Percentiles rank a stretch among this genome's conserved stretches.
phyloP scores from a whole-genome alignment of 345 rosid species.

The Eucalyptus curtisii region DNA sequence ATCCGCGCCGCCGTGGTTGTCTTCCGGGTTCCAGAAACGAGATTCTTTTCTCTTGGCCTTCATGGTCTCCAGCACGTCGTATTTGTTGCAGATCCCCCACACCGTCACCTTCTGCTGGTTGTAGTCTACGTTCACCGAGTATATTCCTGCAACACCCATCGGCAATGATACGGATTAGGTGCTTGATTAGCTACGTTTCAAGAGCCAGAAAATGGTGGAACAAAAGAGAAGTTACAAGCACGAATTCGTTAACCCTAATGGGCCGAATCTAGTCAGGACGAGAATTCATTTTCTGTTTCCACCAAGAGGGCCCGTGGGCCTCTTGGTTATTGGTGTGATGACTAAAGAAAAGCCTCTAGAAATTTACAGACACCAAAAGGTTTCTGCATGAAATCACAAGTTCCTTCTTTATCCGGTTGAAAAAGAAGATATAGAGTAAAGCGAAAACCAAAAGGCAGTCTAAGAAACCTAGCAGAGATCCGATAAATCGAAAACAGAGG shows the following conservation, averaged over 20 bases:
- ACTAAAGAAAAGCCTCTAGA: neutral
- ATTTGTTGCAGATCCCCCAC: slow-evolving; percentile 90
- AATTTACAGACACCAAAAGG: neutral
- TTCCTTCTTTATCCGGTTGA: neutral
- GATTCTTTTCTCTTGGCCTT: slow-evolving; percentile 69
- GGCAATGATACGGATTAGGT: neutral
- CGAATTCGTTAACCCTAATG: neutral
- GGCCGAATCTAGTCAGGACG: neutral
- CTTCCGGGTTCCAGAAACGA: slow-evolving; percentile 61
- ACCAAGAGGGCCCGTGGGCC: neutral
- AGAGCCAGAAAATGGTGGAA: neutral
- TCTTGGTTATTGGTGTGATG: neutral
- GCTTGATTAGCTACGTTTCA: neutral
- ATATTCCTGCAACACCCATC: slow-evolving; percentile 38
- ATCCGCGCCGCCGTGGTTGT: slow-evolving; percentile 8
- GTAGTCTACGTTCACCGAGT: slow-evolving; percentile 61
- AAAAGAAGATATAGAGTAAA: neutral
- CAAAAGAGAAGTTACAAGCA: neutral
- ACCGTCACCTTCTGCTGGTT: slow-evolving; percentile 69
- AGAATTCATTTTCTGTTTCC: neutral
- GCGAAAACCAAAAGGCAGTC: neutral
- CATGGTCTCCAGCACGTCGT: slow-evolving; percentile 43
- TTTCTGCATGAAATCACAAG: neutral
- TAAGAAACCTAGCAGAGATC: neutral
- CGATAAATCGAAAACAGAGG: neutral